Percentiles rank a stretch among this genome's conserved stretches.
These are phyloP conservation scores for Trypethelium eluteriae DNA, from an alignment of 495 filamentous ascomycete genomes.

Conservation along the genomic window DNA sequence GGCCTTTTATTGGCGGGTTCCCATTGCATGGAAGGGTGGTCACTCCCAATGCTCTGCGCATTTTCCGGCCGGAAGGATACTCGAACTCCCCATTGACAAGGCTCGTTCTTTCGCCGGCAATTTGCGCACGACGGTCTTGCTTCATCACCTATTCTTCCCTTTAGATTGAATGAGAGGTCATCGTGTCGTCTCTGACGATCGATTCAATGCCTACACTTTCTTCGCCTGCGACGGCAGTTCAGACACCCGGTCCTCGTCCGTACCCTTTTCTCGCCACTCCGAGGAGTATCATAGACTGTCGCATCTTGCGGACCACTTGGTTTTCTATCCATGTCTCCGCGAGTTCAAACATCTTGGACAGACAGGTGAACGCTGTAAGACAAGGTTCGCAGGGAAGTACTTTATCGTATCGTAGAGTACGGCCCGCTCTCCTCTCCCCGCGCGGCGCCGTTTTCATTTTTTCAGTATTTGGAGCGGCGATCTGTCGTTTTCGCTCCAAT, in stretches of 20 bases:
- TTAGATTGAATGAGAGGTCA: background rate
- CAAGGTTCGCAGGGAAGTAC: too few relatives aligned
- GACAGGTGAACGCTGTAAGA: too few relatives aligned
- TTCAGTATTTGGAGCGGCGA: too few relatives aligned
- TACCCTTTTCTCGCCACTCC: background rate
- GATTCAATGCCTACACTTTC: constrained; percentile 17
- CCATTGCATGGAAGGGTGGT: constrained; percentile 17
- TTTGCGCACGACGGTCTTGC: constrained; percentile 20
- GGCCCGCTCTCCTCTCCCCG: too few relatives aligned
- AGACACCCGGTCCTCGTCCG: constrained; percentile 23
- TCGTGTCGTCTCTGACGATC: background rate
- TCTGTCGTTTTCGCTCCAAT: too few relatives aligned
- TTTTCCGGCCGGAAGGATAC: constrained; percentile 22
- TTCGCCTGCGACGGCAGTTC: constrained; percentile 20
- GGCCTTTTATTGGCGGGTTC: background rate
- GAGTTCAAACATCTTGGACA: background rate
- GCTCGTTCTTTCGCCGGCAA: constrained; percentile 15
- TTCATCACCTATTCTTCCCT: constrained; percentile 19
- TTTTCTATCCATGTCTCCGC: background rate
- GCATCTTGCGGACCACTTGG: background rate
- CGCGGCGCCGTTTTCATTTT: too few relatives aligned
- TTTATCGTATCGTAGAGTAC: too few relatives aligned
- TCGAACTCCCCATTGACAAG: constrained; percentile 19
- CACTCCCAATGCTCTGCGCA: constrained; percentile 13
- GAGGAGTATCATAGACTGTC: too few relatives aligned